Conservation (phyloP, 164 flowering plant species). For the Piper betle region DNA sequence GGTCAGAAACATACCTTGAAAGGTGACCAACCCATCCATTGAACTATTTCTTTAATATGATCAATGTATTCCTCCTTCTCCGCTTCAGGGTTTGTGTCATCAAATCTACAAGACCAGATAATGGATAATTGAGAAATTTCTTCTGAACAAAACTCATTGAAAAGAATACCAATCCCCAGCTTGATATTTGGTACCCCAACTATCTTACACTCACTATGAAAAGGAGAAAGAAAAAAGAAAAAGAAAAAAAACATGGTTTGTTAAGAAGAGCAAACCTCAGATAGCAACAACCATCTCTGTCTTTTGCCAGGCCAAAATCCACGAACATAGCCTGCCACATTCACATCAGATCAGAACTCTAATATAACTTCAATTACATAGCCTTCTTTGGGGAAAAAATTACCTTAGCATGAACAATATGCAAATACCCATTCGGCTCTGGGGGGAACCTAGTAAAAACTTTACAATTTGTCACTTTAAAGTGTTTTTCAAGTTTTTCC, state of each 20-base stretch:
- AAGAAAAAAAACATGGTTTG: background rate
- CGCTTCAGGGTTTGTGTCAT: slow-evolving; percentile 98
- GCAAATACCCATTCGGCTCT: slow-evolving; percentile 97
- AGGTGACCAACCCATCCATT: slow-evolving; percentile 99
- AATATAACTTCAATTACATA: background rate
- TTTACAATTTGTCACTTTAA: slow-evolving; percentile 56
- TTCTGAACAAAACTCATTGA: background rate
- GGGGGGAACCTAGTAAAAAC: slow-evolving; percentile 91
- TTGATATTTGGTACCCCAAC: background rate
- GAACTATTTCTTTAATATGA: slow-evolving; percentile 85
- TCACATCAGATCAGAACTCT: slow-evolving; percentile 1
- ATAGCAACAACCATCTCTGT: slow-evolving; percentile 81
- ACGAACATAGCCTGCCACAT: slow-evolving; percentile 84
- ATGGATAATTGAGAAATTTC: background rate
- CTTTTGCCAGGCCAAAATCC: slow-evolving; percentile 89
- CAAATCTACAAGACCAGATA: slow-evolving; percentile 40
- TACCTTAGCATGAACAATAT: slow-evolving; percentile 99
- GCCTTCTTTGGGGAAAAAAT: background rate
- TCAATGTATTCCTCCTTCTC: slow-evolving; percentile 95
- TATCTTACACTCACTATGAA: background rate
- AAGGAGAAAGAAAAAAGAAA: background rate
- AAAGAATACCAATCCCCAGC: background rate
- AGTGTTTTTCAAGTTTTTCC: slow-evolving; percentile 66
- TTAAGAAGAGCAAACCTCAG: slow-evolving; percentile 40
- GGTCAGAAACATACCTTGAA: slow-evolving; percentile 48